Base-by-base conservation (phyloP, 208 protist species). In the Trichomonas vaginalis region DNA sequence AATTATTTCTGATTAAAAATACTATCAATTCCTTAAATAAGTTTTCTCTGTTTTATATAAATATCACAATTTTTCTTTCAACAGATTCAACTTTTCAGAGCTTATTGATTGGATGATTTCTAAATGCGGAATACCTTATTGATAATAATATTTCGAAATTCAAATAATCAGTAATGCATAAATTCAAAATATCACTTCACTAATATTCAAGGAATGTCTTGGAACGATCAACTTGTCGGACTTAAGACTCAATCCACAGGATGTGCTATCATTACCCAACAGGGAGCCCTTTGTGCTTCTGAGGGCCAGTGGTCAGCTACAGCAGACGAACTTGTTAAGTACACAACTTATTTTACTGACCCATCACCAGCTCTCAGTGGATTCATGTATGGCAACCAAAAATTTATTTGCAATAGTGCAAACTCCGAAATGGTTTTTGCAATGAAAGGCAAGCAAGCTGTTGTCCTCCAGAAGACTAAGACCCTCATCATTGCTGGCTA, bases 401-500 rank as follows among this genome's bases (percentile, higher is more conserved):
- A 88, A 21, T 88, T 47, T 40, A 88, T 88, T 15, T n/a, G 23
- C 40, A 47, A 47, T 23, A n/a, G 39, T 42, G 82, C 82, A 48
- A 27, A 45, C 40, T n/a, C 23, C 32, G 82, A 88, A 32, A 47
- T 47, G 40, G 40, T 88, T 47, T n/a, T 88, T 15, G 82, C 82
- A 32, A n/a, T 45, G 37, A 27, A 32, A 10, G 82, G 82, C 46
- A 46, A 37, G 9, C n/a, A 88, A 42, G 82, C 40, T 47, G 40
- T 88, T 48, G 40, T 88, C 40, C 82, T 88, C 32, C 82, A 88
- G 37, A 88, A 88, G 82, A n/a, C 82, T 23, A 88, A 88, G 82
- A 88, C 82, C 9, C n/a, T 88, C 40, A 45, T 88, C 40, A 40
- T 88, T 70, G 56, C 56, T 70, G 56, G 56, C 56, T 70, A 70